Percentiles rank a stretch among this genome's conserved stretches.
These are phyloP conservation scores for Blastobotrys mokoenaii DNA, from an alignment of 805 yeast species.

Conservation along the genomic window DNA sequence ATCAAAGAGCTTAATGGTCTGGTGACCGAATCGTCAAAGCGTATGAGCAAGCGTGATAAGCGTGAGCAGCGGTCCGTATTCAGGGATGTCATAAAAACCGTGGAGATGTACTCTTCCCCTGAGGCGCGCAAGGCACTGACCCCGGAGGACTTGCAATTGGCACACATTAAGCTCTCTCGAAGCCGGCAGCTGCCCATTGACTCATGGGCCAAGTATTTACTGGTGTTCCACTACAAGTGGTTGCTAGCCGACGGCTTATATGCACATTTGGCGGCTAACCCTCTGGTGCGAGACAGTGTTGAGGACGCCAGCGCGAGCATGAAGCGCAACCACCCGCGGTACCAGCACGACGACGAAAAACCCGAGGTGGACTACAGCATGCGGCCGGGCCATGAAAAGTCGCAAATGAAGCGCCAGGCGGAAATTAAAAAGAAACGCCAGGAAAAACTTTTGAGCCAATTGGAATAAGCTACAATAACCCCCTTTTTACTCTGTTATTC, in stretches of 20 bases:
- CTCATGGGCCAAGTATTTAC: conserved; percentile 28
- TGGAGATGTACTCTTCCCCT: conserved; percentile 33
- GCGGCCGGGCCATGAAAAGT: neutral
- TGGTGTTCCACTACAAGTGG: conserved; percentile 29
- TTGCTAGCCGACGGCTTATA: conserved; percentile 30
- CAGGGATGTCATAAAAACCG: conserved; percentile 46
- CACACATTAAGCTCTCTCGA: conserved; percentile 21
- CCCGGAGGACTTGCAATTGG: conserved; percentile 17
- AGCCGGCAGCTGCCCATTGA: conserved; percentile 22
- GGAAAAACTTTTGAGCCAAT: neutral
- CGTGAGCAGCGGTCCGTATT: conserved; percentile 51
- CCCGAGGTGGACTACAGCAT: neutral
- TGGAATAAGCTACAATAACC: neutral
- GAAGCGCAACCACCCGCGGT: no score
- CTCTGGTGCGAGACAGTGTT: conserved; percentile 20
- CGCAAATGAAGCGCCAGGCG: neutral
- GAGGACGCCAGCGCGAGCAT: neutral
- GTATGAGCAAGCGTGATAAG: conserved; percentile 54
- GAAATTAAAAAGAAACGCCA: neutral
- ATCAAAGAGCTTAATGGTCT: conserved; percentile 24
- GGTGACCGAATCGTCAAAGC: conserved; percentile 46
- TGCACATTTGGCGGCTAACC: conserved; percentile 29
- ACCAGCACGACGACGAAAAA: neutral
- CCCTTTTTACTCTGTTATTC: no score
- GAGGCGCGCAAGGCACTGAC: conserved; percentile 22